Percentiles rank a stretch among this genome's conserved stretches.
These are phyloP conservation scores for Botrytis medusae DNA, from an alignment of 2,329 filamentous ascomycete species.

Conservation along the genomic window DNA sequence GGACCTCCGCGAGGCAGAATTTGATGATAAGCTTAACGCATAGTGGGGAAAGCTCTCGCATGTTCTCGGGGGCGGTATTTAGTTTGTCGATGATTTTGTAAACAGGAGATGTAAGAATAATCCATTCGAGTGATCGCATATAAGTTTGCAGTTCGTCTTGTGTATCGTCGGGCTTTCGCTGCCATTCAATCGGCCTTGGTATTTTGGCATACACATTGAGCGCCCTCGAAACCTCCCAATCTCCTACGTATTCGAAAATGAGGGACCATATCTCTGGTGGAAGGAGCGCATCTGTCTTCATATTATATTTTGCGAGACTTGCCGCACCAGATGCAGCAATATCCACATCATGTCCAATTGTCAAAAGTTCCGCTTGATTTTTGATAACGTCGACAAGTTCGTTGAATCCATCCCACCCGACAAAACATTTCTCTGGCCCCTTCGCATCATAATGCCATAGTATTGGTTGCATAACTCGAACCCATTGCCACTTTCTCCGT, in stretches of 20 bases:
- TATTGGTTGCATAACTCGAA: slow-evolving; percentile 76
- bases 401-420: slow-evolving; percentile 64
- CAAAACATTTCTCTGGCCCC: slow-evolving; percentile 52
- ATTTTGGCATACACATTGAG: slow-evolving; percentile 79
- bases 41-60: slow-evolving; percentile 71
- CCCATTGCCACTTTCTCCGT: slow-evolving; percentile 81
- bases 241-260: slow-evolving; percentile 77
- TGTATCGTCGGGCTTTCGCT: slow-evolving; percentile 57
- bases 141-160: slow-evolving; percentile 68
- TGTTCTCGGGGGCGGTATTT: slow-evolving; percentile 66
- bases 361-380: slow-evolving; percentile 74
- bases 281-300: slow-evolving; percentile 49
- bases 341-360: slow-evolving; percentile 67
- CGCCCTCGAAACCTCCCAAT: slow-evolving; percentile 87
- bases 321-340: slow-evolving; percentile 39
- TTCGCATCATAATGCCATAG: slow-evolving; percentile 74
- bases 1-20: slow-evolving; percentile 77
- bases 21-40: slow-evolving; percentile 89
- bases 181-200: slow-evolving; percentile 71
- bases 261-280: slow-evolving; percentile 89
- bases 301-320: slow-evolving; percentile 47
- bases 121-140: slow-evolving; percentile 80
- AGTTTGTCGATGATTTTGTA: slow-evolving; percentile 73
- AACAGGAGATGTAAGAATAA: slow-evolving; percentile 71
- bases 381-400: slow-evolving; percentile 73